phyloP scores from a whole-genome alignment of 2,329 filamentous ascomycete genomes.

The Apiospora marii region DNA sequence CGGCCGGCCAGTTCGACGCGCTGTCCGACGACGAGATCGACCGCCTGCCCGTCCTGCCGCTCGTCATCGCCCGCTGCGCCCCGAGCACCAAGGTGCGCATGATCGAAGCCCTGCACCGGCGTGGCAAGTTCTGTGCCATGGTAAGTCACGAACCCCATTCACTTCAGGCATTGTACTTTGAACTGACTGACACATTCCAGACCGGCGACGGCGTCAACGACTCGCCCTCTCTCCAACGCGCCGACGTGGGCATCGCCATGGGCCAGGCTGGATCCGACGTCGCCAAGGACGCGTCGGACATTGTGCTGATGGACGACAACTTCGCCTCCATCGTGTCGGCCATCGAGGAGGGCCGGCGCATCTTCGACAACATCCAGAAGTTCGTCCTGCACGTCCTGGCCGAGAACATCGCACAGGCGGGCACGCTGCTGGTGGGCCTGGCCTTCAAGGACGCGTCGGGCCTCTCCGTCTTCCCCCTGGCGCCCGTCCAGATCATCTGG shows the following conservation, averaged over 20 bases:
- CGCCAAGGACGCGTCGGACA: conserved; percentile 62
- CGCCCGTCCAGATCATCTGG: conserved; percentile 82
- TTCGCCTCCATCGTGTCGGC: conserved; percentile 76
- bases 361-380: conserved; percentile 79
- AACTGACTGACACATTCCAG: conserved; percentile 43
- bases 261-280: conserved; percentile 66
- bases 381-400: conserved; percentile 75
- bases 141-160: conserved; percentile 33
- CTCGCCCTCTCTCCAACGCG: conserved; percentile 71
- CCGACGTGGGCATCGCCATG: conserved; percentile 77
- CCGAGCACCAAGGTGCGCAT: conserved; percentile 77
- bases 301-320: conserved; percentile 75
- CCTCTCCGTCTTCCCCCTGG: conserved; percentile 76
- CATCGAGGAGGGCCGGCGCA: conserved; percentile 73
- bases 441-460: conserved; percentile 71
- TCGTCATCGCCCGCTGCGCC: conserved; percentile 74
- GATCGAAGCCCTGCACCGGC: conserved; percentile 75
- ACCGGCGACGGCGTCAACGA: conserved; percentile 80
- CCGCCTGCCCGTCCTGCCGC: conserved; percentile 66
- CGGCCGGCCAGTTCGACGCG: conserved; percentile 69
- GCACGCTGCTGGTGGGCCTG: conserved; percentile 74
- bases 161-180: conserved; percentile 44
- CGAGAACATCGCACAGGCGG: conserved; percentile 76
- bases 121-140: conserved; percentile 73
- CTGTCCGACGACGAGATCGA: conserved; percentile 71